phyloP scores from a whole-genome alignment of 208 protist species.

The Leishmania tarentolae region DNA sequence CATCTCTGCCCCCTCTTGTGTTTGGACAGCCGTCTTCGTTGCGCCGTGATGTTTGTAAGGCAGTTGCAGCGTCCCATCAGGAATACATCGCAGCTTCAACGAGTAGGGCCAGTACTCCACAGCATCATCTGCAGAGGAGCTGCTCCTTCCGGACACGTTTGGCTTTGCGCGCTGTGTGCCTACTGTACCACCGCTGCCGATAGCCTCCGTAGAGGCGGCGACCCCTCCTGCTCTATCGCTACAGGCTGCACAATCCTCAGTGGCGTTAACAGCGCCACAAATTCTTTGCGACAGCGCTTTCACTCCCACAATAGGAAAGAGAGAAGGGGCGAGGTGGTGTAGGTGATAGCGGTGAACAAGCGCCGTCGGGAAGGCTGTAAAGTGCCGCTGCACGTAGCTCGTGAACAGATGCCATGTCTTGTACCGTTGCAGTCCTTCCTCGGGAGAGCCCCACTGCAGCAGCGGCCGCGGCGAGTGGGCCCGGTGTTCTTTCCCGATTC shows the following conservation, averaged over 20 bases:
- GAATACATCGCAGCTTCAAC: constrained; percentile 46
- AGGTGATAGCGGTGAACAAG: constrained; percentile 85
- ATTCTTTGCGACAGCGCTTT: not conserved
- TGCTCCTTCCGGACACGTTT: not conserved
- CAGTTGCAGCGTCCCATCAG: constrained; percentile 28
- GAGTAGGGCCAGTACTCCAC: constrained; percentile 61
- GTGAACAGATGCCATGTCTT: constrained; percentile 74
- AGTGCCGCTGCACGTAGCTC: constrained; percentile 42
- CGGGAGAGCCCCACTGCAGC: not conserved
- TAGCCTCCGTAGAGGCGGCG: not conserved
- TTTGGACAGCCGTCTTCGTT: not conserved
- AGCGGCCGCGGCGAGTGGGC: not conserved
- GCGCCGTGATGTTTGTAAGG: too few species aligned
- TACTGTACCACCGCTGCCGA: not conserved
- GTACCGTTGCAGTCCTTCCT: not conserved
- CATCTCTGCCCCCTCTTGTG: not conserved
- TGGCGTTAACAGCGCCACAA: not conserved
- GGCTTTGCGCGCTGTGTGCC: not conserved
- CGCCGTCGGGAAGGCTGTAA: constrained; percentile 83
- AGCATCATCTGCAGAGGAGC: not conserved
- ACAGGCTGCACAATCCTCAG: not conserved
- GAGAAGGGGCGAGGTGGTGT: constrained; percentile 49
- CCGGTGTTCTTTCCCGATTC: not conserved
- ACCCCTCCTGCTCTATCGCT: not conserved
- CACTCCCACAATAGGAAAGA: constrained; percentile 49